Base-by-base conservation (phyloP, 129 eudicot species). In the Flaveria brownii region DNA sequence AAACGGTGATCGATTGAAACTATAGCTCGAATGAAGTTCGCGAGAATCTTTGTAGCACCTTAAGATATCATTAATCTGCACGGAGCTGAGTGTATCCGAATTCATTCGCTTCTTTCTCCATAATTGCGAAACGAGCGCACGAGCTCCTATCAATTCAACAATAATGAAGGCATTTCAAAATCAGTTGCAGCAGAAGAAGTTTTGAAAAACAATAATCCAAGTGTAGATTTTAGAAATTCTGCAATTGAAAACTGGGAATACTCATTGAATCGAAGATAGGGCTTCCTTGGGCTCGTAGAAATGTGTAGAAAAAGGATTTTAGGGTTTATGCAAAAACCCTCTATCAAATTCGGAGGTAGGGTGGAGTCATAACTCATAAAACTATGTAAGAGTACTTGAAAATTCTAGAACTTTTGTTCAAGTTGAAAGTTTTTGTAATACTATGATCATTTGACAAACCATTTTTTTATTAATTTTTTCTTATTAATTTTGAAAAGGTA, bases 241-340 rank as follows among this genome's bases (percentile, higher is more conserved):
- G 25, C 33, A 77, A 54, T 42, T 18, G 7, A 42, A 30, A 77
- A 16, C 11, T 56, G 62, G 43, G 16, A 70, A 15, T 78, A 78
- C 82, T 78, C 82, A 78, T 78, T 46, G 20, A 68, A 70, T 46
- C 43, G 82, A 56, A 77, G 76, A 77, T 51, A 17, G 47, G 63
- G 41, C 41, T 70, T 78, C 66, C 28, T 30, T 28, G 39, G 59
- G 59, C 63, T 56, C 41, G 62, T 78, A 78, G 71, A 78, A 57
- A 26, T 78, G 57, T 59, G 71, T 57, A 26, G 25, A 61, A 56
- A 52, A 11, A 3, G 6, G 70, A 13, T 6, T 70, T 59, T 78
- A 78, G 82, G 82, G 77, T 70, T 78, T 78, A 70, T 11, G 82
- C 76, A 25, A 68, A 43, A 77, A 5, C 81, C 75, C 68, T 2